Conservation (phyloP, 2,329 filamentous ascomycete genomes). For the Phialophora macrospora region DNA sequence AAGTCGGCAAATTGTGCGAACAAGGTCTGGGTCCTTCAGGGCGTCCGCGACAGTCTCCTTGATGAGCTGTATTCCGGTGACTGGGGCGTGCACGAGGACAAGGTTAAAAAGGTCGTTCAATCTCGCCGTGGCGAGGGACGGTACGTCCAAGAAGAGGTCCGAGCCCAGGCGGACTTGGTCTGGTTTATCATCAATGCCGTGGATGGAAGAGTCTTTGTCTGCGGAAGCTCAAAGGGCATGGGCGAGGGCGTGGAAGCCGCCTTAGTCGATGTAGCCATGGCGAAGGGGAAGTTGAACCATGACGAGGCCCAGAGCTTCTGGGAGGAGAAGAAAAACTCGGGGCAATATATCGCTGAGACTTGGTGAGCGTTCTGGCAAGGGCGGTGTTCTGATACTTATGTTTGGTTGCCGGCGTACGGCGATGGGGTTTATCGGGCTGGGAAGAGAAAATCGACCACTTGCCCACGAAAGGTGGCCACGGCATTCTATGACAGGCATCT, state of each 20-base stretch:
- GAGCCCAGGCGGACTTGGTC: slow-evolving; percentile 89
- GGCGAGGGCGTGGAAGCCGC: slow-evolving; percentile 92
- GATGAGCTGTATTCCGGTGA: slow-evolving; percentile 97
- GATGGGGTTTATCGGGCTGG: background rate
- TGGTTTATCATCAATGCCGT: slow-evolving; percentile 97
- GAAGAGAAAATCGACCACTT: background rate
- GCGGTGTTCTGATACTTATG: background rate
- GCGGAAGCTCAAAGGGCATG: slow-evolving; percentile 94
- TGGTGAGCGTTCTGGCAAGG: slow-evolving; percentile 31
- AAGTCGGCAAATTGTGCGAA: slow-evolving; percentile 96
- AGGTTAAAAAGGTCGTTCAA: slow-evolving; percentile 81
- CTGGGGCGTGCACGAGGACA: slow-evolving; percentile 89
- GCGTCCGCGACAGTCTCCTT: slow-evolving; percentile 87
- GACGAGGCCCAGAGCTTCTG: slow-evolving; percentile 88
- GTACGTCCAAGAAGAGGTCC: slow-evolving; percentile 96
- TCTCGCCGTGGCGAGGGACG: slow-evolving; percentile 76
- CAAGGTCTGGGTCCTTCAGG: slow-evolving; percentile 96
- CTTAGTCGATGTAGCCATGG: slow-evolving; percentile 86
- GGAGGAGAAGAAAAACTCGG: slow-evolving; percentile 86
- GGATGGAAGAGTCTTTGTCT: slow-evolving; percentile 96
- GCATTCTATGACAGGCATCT: background rate
- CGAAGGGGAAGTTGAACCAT: slow-evolving; percentile 82
- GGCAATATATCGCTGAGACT: slow-evolving; percentile 84
- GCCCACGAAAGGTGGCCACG: background rate
- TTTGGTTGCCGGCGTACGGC: background rate